phyloP scores from a whole-genome alignment of 2,329 filamentous ascomycete genomes.

The Biscogniauxia marginata region DNA sequence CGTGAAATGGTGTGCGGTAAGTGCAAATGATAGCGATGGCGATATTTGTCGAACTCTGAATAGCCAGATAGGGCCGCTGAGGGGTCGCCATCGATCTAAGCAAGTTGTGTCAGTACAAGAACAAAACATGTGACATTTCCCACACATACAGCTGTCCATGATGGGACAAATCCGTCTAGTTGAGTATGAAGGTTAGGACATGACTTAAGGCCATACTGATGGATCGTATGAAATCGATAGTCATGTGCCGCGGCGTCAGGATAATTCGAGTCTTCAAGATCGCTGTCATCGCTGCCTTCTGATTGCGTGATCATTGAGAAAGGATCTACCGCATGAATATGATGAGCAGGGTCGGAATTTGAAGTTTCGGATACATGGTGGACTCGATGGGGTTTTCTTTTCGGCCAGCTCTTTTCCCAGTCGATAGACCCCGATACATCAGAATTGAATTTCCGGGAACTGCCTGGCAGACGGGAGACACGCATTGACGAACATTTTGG shows the following conservation, averaged over 20 bases:
- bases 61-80: constrained; percentile 13
- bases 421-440: constrained; percentile 23
- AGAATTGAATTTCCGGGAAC: constrained; percentile 13
- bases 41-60: constrained; percentile 15
- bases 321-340: neutral
- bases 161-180: constrained; percentile 5
- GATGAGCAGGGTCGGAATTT: constrained; percentile 4
- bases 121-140: neutral
- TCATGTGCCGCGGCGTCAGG: constrained; percentile 11
- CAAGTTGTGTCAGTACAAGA: constrained; percentile 5
- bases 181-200: constrained; percentile 29
- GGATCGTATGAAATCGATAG: constrained; percentile 12
- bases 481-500: constrained; percentile 11
- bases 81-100: constrained; percentile 14
- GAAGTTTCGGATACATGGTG: constrained; percentile 30
- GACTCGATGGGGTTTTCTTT: constrained; percentile 24
- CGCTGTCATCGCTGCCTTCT: constrained; percentile 5
- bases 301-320: constrained; percentile 4
- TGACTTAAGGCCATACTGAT: constrained; percentile 20
- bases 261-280: constrained; percentile 4
- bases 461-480: constrained; percentile 10
- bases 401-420: constrained; percentile 27
- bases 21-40: constrained; percentile 15
- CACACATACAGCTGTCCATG: constrained; percentile 8
- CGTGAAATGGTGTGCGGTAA: constrained; percentile 20